Evolutionary conservation across 495 filamentous ascomycete species (phyloP).

Genomic region (Recurvomyces mirabilis): DNA sequence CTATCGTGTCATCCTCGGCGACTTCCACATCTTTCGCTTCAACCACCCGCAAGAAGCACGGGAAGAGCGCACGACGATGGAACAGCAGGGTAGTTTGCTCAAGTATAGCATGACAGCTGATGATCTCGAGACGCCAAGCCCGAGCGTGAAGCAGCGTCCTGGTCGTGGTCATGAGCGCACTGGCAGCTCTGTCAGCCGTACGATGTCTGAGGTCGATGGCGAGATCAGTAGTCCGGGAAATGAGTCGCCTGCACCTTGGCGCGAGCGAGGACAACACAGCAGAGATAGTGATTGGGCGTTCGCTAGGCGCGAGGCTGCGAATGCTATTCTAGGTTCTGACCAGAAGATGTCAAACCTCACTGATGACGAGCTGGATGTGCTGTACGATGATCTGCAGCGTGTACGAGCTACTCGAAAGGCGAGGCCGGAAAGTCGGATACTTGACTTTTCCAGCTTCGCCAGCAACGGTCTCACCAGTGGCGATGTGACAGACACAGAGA

Average conservation of each 20-base stretch:
- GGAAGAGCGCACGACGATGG: slow-evolving; percentile 58
- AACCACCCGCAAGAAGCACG: slow-evolving; percentile 95
- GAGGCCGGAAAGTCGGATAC: slow-evolving; percentile 40
- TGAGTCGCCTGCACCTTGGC: slow-evolving; percentile 64
- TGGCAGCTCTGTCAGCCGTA: slow-evolving; percentile 50
- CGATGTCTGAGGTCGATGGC: slow-evolving; percentile 47
- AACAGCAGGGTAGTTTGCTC: slow-evolving; percentile 48
- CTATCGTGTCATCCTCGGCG: slow-evolving; percentile 87
- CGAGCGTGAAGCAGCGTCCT: slow-evolving; percentile 36
- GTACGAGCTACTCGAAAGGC: slow-evolving; percentile 72
- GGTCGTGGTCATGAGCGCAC: slow-evolving; percentile 55
- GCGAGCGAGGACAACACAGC: slow-evolving; percentile 40
- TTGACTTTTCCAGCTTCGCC: slow-evolving; percentile 21
- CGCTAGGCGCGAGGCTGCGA: slow-evolving; percentile 82
- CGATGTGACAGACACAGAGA: slow-evolving; percentile 80
- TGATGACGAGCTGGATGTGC: slow-evolving; percentile 87
- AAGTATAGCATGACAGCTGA: slow-evolving; percentile 79
- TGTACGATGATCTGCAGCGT: slow-evolving; percentile 90
- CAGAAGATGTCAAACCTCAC: slow-evolving; percentile 80
- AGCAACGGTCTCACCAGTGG: slow-evolving; percentile 33
- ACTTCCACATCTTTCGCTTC: slow-evolving; percentile 99
- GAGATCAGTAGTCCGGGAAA: slow-evolving; percentile 52
- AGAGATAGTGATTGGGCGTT: slow-evolving; percentile 94
- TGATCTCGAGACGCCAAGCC: slow-evolving; percentile 63
- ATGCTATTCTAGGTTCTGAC: slow-evolving; percentile 80